Evolutionary conservation across 1,284 basidiomycete genomes (phyloP), one percentile per base, ranked within the genome.

Genomic region (Prillingera fragicola): DNA sequence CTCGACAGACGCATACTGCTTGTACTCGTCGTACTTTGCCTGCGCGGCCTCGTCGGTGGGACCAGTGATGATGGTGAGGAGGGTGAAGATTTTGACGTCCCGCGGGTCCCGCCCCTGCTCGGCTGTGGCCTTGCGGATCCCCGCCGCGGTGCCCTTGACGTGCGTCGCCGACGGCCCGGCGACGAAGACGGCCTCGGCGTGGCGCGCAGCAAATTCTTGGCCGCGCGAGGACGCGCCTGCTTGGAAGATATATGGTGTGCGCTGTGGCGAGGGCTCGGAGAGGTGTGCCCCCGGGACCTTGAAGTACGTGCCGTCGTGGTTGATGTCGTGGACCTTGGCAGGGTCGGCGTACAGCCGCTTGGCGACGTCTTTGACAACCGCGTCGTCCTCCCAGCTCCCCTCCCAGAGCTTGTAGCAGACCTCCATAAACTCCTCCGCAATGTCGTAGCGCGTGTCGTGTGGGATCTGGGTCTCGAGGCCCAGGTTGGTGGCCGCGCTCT

Each of bases 401-500:
- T 70, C 69, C 67, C 67, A 70, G 8, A 70, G 59, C 59, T 70
- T 70, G 60, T 70, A 70, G n/a, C 67, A 37, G 8, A 52, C 52
- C 25, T 51, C 46, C 27, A 54, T 43, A 35, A 48, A 52, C 39
- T 54, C 52, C 19, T 52, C 52, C 12, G 55, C 52, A 19, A 52
- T 52, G 34, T 55, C 47, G 44, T 56, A 59, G 4, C 57, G 55
- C 47, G 52, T 48, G 24, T 57, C 55, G 41, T 59, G 57, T 5
- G 51, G 52, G 19, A 59, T 38, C 33, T 53, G 56, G 7, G 36
- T 33, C 8, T 42, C 35, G 17, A 58, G 48, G 14, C 56, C 56
- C 33, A 65, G 66, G 38, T 70, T 60, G 0, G 60, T 50, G 1
- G 69, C 69, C 0, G 69, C 69, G 1, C 46, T 51, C 36, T 66